Evolutionary conservation across 441 rosid genomes (phyloP).

Genomic region (Rhodomyrtus psidioides): DNA sequence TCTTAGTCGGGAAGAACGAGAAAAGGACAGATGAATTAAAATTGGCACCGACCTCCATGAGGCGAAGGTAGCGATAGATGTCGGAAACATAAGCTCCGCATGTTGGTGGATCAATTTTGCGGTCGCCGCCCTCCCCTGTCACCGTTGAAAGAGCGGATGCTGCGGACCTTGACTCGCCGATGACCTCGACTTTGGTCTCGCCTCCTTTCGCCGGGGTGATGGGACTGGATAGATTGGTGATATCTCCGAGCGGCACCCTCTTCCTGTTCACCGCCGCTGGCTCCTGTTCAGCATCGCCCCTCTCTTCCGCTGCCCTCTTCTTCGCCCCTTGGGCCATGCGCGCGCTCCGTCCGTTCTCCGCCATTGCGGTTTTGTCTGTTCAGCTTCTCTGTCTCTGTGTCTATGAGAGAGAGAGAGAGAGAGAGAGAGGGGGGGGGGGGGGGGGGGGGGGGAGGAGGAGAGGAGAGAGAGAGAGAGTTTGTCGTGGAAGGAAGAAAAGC

Average conservation of each 20-base stretch:
- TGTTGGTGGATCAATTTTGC: constrained; percentile 1
- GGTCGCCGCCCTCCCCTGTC: not conserved
- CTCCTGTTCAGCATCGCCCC: not conserved
- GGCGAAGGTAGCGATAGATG: constrained; percentile 27
- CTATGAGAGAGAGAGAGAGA: not conserved
- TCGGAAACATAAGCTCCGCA: constrained; percentile 19
- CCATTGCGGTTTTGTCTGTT: not conserved
- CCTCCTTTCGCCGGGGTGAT: not conserved
- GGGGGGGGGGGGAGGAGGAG: too few species aligned
- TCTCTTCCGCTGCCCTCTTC: not conserved
- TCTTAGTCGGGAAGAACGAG: not conserved
- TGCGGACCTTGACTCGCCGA: not conserved
- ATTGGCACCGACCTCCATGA: constrained; percentile 26
- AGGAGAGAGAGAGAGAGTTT: not conserved
- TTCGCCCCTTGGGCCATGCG: not conserved
- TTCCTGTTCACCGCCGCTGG: constrained; percentile 7
- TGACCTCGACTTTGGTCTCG: constrained; percentile 4
- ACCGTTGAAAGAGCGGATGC: not conserved
- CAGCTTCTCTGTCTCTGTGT: not conserved
- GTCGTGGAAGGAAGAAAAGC: not conserved
- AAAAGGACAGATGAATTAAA: not conserved
- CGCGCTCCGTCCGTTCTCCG: not conserved
- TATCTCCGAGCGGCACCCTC: constrained; percentile 33
- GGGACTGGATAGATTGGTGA: constrained; percentile 10
- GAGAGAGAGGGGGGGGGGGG: too few species aligned